Conservation (phyloP, 768 basidiomycete species). For the Neoboletus brunneissimus region DNA sequence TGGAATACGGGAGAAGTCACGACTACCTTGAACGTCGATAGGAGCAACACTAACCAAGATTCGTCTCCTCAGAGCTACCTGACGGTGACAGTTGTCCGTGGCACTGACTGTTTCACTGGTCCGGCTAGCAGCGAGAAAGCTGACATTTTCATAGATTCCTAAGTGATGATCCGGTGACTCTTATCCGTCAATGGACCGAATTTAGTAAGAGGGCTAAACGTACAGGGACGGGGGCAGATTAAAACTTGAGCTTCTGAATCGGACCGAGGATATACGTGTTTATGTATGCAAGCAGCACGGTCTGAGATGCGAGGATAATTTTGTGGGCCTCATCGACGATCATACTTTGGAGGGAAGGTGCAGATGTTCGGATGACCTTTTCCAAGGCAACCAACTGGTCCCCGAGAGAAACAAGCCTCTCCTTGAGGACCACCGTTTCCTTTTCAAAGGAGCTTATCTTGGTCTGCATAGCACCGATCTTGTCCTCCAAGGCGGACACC, state of each 20-base stretch:
- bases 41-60: background rate
- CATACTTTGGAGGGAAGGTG: background rate
- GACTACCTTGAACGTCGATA: background rate
- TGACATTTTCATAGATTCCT: background rate
- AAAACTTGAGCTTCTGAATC: slow-evolving; percentile 1
- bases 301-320: background rate
- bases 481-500: background rate
- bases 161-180: background rate
- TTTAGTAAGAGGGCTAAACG: background rate
- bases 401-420: slow-evolving; percentile 1
- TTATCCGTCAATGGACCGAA: background rate
- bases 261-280: slow-evolving; percentile 8
- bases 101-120: background rate
- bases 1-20: background rate
- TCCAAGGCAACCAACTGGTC: slow-evolving; percentile 7
- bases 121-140: background rate
- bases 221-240: background rate
- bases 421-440: slow-evolving; percentile 1
- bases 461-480: background rate
- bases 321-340: slow-evolving; percentile 1
- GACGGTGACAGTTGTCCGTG: background rate
- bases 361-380: background rate
- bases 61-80: background rate
- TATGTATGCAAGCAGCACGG: slow-evolving; percentile 1
- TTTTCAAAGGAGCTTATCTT: background rate